phyloP scores from a whole-genome alignment of 2,329 filamentous ascomycete genomes.

The Colletotrichum abscissum region DNA sequence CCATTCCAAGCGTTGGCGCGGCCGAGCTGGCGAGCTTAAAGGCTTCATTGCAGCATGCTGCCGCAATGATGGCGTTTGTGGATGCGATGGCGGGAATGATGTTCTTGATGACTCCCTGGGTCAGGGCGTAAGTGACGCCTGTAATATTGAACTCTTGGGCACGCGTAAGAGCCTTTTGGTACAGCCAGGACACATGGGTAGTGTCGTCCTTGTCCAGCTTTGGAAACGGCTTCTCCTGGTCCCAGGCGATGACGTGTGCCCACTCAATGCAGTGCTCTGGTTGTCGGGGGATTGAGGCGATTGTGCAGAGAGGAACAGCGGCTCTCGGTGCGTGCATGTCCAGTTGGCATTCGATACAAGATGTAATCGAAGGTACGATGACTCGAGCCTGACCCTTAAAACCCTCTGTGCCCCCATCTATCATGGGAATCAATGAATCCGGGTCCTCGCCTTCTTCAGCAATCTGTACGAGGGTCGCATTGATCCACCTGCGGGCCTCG shows the following conservation, averaged over 20 bases:
- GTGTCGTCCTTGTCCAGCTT: conserved; percentile 95
- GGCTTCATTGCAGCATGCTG: conserved; percentile 95
- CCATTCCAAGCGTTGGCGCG: conserved; percentile 82
- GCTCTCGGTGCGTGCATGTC: conserved; percentile 98
- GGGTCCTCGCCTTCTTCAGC: conserved; percentile 81
- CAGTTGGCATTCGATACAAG: conserved; percentile 97
- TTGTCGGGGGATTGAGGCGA: conserved; percentile 95
- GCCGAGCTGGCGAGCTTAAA: conserved; percentile 90
- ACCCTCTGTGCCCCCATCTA: conserved; percentile 96
- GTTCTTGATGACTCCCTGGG: conserved; percentile 98
- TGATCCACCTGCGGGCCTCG: conserved; percentile 98
- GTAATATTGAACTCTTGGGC: conserved; percentile 90
- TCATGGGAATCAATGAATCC: conserved; percentile 90
- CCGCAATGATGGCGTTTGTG: conserved; percentile 96
- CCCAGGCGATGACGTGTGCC: conserved; percentile 99
- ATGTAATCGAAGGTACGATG: conserved; percentile 90
- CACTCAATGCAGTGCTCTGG: conserved; percentile 99
- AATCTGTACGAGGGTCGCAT: conserved; percentile 90
- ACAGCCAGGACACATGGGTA: conserved; percentile 97
- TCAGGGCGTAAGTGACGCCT: conserved; percentile 94
- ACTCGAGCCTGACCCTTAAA: conserved; percentile 98
- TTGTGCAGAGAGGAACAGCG: conserved; percentile 95
- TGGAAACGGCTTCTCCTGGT: conserved; percentile 84
- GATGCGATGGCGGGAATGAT: conserved; percentile 99
- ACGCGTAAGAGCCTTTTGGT: conserved; percentile 82